A percentile compares a stretch with the other conserved stretches of the same genome.
phyloP scores from a whole-genome alignment of 179 eudicot species.

The Heliamphora pulchella region DNA sequence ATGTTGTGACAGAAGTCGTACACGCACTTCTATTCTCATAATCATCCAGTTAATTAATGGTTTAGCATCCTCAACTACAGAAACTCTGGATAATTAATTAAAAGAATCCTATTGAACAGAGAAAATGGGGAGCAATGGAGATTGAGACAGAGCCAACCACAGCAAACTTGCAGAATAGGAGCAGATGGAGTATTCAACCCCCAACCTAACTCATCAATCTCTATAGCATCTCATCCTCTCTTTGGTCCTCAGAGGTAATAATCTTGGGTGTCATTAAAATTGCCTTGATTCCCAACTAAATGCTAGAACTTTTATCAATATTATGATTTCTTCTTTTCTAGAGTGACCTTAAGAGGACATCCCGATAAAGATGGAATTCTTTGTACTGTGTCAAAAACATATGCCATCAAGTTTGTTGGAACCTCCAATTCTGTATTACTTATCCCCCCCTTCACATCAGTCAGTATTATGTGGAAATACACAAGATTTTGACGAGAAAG shows the following conservation, averaged over 20 bases:
- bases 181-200: slow-evolving; percentile 33
- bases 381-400: slow-evolving; percentile 77
- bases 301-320: neutral
- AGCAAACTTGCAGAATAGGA: slow-evolving; percentile 32
- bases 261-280: neutral
- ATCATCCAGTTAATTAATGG: neutral
- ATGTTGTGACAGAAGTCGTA: neutral
- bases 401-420: slow-evolving; percentile 74
- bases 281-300: neutral
- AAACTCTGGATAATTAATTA: neutral
- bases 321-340: slow-evolving; percentile 20
- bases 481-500: slow-evolving; percentile 32
- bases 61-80: neutral
- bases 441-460: slow-evolving; percentile 53
- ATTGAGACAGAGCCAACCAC: slow-evolving; percentile 35
- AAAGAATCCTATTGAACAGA: neutral
- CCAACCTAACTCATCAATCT: slow-evolving; percentile 46
- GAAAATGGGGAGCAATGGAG: neutral
- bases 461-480: slow-evolving; percentile 18
- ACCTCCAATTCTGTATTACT: slow-evolving; percentile 81
- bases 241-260: slow-evolving; percentile 69
- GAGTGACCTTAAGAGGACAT: slow-evolving; percentile 79
- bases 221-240: slow-evolving; percentile 60
- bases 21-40: neutral
- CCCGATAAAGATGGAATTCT: slow-evolving; percentile 83